Conservation (phyloP, 2,329 filamentous ascomycete genomes). For the Xylariaceae sp. region DNA sequence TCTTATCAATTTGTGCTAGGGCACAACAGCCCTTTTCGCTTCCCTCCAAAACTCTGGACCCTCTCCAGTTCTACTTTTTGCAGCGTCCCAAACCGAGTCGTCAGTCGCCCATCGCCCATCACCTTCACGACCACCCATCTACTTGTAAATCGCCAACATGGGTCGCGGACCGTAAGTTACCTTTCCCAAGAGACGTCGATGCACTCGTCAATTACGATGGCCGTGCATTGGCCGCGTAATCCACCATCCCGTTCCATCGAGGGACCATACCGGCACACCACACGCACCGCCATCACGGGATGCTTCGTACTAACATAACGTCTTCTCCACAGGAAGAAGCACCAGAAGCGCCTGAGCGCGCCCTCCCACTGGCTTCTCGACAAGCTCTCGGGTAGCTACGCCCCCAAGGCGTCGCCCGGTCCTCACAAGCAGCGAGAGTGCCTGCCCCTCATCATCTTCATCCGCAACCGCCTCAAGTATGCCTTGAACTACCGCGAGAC, state of each 20-base stretch:
- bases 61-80: conserved; percentile 22
- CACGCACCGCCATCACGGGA: not conserved
- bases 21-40: conserved; percentile 32
- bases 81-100: conserved; percentile 12
- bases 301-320: conserved; percentile 30
- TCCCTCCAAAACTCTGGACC: conserved; percentile 19
- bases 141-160: conserved; percentile 41
- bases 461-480: conserved; percentile 97
- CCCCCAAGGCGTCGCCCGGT: conserved; percentile 69
- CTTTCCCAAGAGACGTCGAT: not conserved
- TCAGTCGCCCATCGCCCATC: conserved; percentile 18
- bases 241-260: not conserved
- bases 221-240: not conserved
- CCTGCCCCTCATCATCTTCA: conserved; percentile 98
- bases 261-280: too few relatives aligned
- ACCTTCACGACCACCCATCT: conserved; percentile 34
- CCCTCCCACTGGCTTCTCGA: conserved; percentile 99
- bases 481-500: conserved; percentile 97
- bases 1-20: conserved; percentile 27
- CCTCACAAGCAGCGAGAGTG: conserved; percentile 99
- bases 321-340: conserved; percentile 73
- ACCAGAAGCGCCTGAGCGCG: conserved; percentile 99
- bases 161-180: conserved; percentile 51
- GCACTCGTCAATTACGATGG: not conserved
- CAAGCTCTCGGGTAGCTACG: conserved; percentile 93